phyloP scores from a whole-genome alignment of 495 filamentous ascomycete species.

The Xylona heveae region DNA sequence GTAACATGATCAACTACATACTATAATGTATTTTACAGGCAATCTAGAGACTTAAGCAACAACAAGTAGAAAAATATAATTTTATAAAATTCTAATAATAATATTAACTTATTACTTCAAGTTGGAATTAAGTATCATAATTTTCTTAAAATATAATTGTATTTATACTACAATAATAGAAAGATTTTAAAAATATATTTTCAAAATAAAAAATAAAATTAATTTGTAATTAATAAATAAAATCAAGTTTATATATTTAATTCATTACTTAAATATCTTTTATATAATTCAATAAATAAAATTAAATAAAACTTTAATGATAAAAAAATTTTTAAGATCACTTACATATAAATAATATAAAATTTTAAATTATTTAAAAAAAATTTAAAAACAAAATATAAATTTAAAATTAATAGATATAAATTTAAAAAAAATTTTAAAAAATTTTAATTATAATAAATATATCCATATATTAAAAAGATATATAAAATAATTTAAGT shows the following conservation, averaged over 20 bases:
- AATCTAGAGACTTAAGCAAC: no score
- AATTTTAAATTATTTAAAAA: no score
- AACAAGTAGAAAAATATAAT: no score
- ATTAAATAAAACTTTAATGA: neutral
- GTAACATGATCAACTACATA: neutral
- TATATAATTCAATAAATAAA: neutral
- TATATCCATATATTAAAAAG: neutral
- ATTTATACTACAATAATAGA: neutral
- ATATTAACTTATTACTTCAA: neutral
- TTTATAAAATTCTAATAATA: neutral
- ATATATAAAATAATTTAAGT: neutral
- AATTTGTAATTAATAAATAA: neutral
- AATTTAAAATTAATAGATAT: neutral
- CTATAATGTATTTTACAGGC: neutral
- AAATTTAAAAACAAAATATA: no score
- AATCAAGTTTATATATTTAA: neutral
- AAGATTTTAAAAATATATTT: neutral
- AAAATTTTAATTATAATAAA: neutral
- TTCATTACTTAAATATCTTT: neutral
- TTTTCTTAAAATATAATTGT: neutral
- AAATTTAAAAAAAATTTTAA: neutral
- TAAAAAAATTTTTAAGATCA: neutral
- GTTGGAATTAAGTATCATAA: neutral
- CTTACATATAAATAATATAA: neutral
- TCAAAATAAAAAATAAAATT: neutral